These are phyloP conservation scores for Candida silvatica DNA, from an alignment of 805 yeast species.

Conservation along the genomic window DNA sequence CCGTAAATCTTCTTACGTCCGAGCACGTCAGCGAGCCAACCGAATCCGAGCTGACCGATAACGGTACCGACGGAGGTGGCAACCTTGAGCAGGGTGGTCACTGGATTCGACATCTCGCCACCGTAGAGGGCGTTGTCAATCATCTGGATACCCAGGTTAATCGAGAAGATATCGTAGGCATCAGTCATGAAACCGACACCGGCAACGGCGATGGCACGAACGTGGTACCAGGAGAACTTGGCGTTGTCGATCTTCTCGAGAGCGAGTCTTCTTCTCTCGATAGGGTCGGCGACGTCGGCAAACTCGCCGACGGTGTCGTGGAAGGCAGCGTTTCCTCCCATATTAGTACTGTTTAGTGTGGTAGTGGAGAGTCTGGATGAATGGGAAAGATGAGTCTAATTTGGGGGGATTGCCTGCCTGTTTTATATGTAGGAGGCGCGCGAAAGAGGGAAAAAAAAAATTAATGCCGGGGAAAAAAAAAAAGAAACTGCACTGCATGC, in stretches of 20 bases:
- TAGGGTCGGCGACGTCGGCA: slow-evolving; percentile 75
- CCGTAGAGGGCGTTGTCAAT: slow-evolving; percentile 70
- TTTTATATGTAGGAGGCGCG: too few species aligned
- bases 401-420: too few species aligned
- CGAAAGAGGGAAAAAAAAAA: too few species aligned
- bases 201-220: slow-evolving; percentile 76
- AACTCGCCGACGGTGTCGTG: slow-evolving; percentile 75
- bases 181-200: slow-evolving; percentile 94
- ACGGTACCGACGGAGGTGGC: slow-evolving; percentile 94
- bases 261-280: slow-evolving; percentile 82
- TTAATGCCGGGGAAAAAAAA: too few species aligned
- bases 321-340: slow-evolving; percentile 88
- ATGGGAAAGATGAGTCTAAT: too few species aligned
- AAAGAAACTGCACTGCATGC: too few species aligned
- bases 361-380: too few species aligned
- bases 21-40: slow-evolving; percentile 68
- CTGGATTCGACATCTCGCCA: slow-evolving; percentile 53
- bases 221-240: slow-evolving; percentile 72
- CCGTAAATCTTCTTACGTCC: slow-evolving; percentile 91
- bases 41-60: slow-evolving; percentile 82
- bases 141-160: slow-evolving; percentile 76
- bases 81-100: slow-evolving; percentile 70
- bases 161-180: slow-evolving; percentile 88
- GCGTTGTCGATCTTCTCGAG: slow-evolving; percentile 78
- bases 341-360: too few species aligned